phyloP scores from a whole-genome alignment of 306 rosid species.

The Arachis hypogaea region DNA sequence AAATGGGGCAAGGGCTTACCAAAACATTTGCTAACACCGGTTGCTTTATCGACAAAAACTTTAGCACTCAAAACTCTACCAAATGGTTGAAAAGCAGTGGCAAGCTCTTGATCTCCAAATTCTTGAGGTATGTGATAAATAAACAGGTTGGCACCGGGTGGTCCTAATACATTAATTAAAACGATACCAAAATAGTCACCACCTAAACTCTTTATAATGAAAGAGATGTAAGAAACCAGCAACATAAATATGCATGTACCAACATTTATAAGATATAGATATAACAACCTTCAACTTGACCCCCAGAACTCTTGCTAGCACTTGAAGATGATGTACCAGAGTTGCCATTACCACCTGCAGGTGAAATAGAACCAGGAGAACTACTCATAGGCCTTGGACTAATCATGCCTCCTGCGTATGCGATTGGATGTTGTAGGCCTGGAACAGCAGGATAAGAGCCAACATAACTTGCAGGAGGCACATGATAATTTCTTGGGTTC shows the following conservation, averaged over 20 bases:
- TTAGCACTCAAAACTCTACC: conserved; percentile 97
- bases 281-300: conserved; percentile 88
- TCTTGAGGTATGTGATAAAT: conserved; percentile 99
- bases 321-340: conserved; percentile 62
- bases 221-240: neutral
- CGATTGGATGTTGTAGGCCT: conserved; percentile 86
- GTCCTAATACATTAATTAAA: conserved; percentile 65
- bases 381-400: conserved; percentile 68
- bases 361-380: conserved; percentile 77
- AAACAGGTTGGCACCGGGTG: conserved; percentile 97
- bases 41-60: conserved; percentile 97
- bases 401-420: conserved; percentile 78
- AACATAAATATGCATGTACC: neutral
- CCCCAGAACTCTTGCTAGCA: conserved; percentile 65
- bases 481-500: conserved; percentile 70
- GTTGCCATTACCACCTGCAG: conserved; percentile 56
- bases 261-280: conserved; percentile 23
- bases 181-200: conserved; percentile 40
- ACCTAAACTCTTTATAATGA: conserved; percentile 7
- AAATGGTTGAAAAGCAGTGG: conserved; percentile 80
- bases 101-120: conserved; percentile 89
- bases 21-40: conserved; percentile 97
- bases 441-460: conserved; percentile 85
- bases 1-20: conserved; percentile 59
- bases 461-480: conserved; percentile 74